Evolutionary conservation across 2,329 filamentous ascomycete genomes (phyloP).

Genomic region (Dactylellina sp.): DNA sequence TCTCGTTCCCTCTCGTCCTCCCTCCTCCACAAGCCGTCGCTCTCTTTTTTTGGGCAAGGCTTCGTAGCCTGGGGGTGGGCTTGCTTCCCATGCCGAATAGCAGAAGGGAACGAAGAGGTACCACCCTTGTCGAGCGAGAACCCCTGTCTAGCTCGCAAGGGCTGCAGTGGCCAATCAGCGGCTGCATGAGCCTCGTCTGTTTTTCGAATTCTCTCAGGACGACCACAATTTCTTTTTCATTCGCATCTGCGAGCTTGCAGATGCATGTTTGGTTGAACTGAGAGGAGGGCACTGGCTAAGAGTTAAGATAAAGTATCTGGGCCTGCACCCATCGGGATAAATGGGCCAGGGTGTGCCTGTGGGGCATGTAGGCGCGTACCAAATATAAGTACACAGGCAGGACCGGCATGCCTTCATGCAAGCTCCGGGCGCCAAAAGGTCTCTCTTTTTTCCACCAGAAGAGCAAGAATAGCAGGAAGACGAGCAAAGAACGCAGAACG

Average conservation of each 20-base stretch:
- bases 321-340: constrained; percentile 55
- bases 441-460: constrained; percentile 49
- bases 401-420: constrained; percentile 57
- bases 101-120: constrained; percentile 50
- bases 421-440: constrained; percentile 58
- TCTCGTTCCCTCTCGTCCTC: constrained; percentile 30
- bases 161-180: constrained; percentile 46
- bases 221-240: constrained; percentile 56
- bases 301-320: constrained; percentile 58
- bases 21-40: constrained; percentile 53
- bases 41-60: constrained; percentile 55
- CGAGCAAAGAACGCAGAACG: constrained; percentile 46
- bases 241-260: constrained; percentile 52
- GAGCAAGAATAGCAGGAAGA: constrained; percentile 43
- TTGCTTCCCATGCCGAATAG: constrained; percentile 53
- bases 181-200: constrained; percentile 56
- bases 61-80: constrained; percentile 44
- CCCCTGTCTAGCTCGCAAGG: constrained; percentile 56
- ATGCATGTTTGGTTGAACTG: constrained; percentile 56
- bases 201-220: constrained; percentile 55
- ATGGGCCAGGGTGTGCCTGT: constrained; percentile 49
- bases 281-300: constrained; percentile 55
- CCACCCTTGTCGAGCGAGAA: constrained; percentile 31
- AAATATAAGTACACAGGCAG: constrained; percentile 58
- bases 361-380: constrained; percentile 57